Conservation (phyloP, 1,284 basidiomycete genomes). For the Cerrena zonata region DNA sequence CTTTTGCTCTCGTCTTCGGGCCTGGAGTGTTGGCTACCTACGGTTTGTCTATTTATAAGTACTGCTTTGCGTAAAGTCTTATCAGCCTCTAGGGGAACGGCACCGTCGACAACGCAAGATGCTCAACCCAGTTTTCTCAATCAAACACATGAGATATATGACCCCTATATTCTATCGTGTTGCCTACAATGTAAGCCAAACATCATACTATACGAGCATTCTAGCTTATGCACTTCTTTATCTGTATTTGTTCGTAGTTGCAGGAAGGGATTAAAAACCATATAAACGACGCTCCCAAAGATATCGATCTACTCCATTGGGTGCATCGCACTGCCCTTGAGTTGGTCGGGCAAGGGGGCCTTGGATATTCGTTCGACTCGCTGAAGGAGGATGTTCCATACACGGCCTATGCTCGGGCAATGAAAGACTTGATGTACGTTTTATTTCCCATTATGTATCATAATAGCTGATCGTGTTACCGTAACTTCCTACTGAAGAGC, state of each 20-base stretch:
- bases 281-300: constrained; percentile 15
- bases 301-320: constrained; percentile 31
- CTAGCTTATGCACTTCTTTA: neutral
- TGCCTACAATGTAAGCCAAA: constrained; percentile 21
- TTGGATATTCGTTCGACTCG: constrained; percentile 35
- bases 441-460: neutral
- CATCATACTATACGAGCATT: neutral
- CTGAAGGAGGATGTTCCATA: constrained; percentile 22
- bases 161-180: constrained; percentile 30
- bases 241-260: constrained; percentile 12
- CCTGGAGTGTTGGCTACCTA: constrained; percentile 17
- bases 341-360: constrained; percentile 33
- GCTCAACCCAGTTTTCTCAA: constrained; percentile 31
- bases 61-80: neutral
- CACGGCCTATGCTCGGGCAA: constrained; percentile 21
- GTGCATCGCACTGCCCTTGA: constrained; percentile 35
- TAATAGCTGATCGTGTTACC: neutral
- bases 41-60: constrained; percentile 4
- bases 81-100: constrained; percentile 20
- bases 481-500: neutral
- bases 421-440: constrained; percentile 21
- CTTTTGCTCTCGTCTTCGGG: constrained; percentile 13
- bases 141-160: constrained; percentile 26
- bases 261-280: constrained; percentile 18
- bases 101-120: constrained; percentile 30